These are phyloP conservation scores for Panicum virgatum DNA, from an alignment of 202 grass and related monocot genomes.

Conservation along the genomic window DNA sequence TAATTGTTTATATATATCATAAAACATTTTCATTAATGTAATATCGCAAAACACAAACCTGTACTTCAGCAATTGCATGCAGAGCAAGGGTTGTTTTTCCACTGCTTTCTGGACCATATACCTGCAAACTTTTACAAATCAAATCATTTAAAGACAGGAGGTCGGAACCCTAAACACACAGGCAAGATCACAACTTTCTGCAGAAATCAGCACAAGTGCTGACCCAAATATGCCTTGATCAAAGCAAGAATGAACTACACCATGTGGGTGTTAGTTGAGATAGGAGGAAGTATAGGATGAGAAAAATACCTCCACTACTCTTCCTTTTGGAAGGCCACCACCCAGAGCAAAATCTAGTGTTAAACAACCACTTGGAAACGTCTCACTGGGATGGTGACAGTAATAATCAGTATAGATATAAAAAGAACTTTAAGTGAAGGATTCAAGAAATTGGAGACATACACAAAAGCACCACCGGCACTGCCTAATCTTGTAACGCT, in stretches of 20 bases:
- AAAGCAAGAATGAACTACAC: slow-evolving; percentile 4
- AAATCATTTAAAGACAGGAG: slow-evolving; percentile 1
- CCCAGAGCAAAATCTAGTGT: slow-evolving; percentile 97
- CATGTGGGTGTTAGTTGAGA: background rate
- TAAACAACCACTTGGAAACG: slow-evolving; percentile 95
- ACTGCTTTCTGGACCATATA: slow-evolving; percentile 94
- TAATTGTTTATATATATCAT: slow-evolving; percentile 18
- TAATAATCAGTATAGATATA: slow-evolving; percentile 23
- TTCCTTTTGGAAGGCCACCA: slow-evolving; percentile 95
- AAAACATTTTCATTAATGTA: slow-evolving; percentile 1
- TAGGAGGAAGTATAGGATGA: slow-evolving; percentile 5
- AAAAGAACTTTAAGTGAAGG: slow-evolving; percentile 9
- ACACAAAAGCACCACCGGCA: slow-evolving; percentile 89
- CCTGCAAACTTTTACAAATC: slow-evolving; percentile 47
- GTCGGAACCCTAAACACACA: background rate
- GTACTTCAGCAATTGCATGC: slow-evolving; percentile 96
- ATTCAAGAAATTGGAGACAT: slow-evolving; percentile 37
- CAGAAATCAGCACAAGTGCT: slow-evolving; percentile 16
- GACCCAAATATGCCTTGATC: background rate
- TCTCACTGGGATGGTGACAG: slow-evolving; percentile 59
- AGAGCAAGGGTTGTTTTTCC: slow-evolving; percentile 97
- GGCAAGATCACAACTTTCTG: slow-evolving; percentile 10
- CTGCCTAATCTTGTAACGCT: slow-evolving; percentile 98
- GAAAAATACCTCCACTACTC: slow-evolving; percentile 92
- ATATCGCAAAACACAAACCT: slow-evolving; percentile 53